Base-by-base conservation (phyloP, 2,329 filamentous ascomycete species). In the Emergomyces orientalis region DNA sequence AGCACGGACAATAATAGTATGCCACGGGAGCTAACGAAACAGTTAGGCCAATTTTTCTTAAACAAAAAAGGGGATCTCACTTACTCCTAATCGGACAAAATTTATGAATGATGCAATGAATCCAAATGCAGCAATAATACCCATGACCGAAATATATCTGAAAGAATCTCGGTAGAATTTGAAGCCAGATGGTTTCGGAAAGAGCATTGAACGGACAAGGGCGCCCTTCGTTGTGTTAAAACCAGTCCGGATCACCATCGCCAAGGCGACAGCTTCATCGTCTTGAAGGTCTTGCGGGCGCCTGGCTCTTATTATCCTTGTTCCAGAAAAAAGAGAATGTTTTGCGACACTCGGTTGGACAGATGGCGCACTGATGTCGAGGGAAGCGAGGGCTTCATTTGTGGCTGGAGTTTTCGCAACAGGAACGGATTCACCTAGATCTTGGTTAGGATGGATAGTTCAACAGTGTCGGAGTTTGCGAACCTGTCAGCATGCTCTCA, bases 141-240 rank as follows among this genome's bases (percentile, higher is more conserved):
- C 93, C 94, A 99, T 99, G 64, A 99, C 94, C 3, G 90, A 91
- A 64, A 99, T 97, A 74, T 99, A 99, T 27, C 92, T 86, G 77
- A 99, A 99, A 0, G 93, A 97, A 74, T 99, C 94, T 51, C 91
- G 86, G 74, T 99, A 99, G 73, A 99, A 99, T 71, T 95, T 97
- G 84, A 99, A 99, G 0, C 93, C 93, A 0, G 93, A 96, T 1
- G 94, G 94, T 72, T 99, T 99, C 0, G 94, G 95, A 72, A 99
- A 99, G 45, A 99, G 83, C 93, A 99, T 99, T 0, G 94, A 97
- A 30, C 94, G 88, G 64, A 99, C 91, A 22, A 99, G 80, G 11
- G 94, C 90, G 30, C 94, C 94, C 74, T 99, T 99, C 1, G 94
- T 99, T 0, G 94, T 99, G 73, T 95, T 95, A 77, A 99, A 99